Conservation (phyloP, 1,284 basidiomycete genomes). For the Marasmius oreades region DNA sequence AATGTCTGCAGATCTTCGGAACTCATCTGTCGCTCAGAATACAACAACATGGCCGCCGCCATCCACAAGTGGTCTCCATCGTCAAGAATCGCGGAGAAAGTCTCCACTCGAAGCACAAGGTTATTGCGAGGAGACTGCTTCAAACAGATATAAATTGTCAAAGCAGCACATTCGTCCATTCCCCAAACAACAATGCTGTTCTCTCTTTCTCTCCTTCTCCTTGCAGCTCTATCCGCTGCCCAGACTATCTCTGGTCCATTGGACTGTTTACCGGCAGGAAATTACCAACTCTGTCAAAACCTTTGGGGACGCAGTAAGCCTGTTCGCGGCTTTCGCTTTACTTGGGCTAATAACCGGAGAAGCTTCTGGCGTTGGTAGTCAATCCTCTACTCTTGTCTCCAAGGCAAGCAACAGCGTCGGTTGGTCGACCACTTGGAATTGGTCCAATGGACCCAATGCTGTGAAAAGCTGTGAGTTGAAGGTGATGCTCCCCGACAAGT, state of each 20-base stretch:
- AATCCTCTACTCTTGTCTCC: conserved; percentile 45
- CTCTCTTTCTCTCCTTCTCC: no score
- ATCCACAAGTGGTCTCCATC: no score
- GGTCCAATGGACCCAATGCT: conserved; percentile 48
- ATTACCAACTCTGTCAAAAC: conserved; percentile 53
- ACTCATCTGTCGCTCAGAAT: no score
- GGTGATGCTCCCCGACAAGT: not conserved
- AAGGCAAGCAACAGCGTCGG: conserved; percentile 39
- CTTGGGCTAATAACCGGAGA: not conserved
- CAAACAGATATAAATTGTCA: no score
- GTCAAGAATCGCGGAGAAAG: no score
- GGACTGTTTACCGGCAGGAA: conserved; percentile 42
- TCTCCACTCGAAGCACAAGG: no score
- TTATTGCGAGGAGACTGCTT: no score
- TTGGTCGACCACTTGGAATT: conserved; percentile 55
- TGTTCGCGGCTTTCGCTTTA: not conserved
- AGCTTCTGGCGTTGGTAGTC: conserved; percentile 46
- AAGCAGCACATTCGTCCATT: no score
- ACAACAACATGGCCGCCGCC: no score
- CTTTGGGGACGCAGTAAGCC: conserved; percentile 47
- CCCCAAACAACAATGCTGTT: no score
- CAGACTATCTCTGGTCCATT: conserved; percentile 41
- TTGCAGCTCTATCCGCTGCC: not conserved
- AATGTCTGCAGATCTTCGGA: no score
- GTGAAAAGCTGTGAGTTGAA: conserved; percentile 51